Base-by-base conservation (phyloP, 352 stramenopile genomes). In the Pythium utonaiense region DNA sequence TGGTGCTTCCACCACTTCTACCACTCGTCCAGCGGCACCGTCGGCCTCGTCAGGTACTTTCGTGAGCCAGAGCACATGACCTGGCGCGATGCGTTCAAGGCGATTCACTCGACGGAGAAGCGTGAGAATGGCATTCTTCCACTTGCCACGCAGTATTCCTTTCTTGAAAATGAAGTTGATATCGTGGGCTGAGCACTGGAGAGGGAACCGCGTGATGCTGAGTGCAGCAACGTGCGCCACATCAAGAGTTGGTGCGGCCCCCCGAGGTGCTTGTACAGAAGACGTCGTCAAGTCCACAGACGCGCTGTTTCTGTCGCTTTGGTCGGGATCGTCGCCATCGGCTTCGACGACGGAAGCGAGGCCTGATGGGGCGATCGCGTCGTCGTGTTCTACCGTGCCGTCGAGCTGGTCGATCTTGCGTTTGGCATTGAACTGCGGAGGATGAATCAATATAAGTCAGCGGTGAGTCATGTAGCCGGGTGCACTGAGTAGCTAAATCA, bases 361-460 rank as follows among this genome's bases (percentile, higher is more conserved):
- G n/a, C n/a, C n/a, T n/a, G n/a, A n/a, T n/a, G n/a, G n/a, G n/a
- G n/a, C n/a, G n/a, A n/a, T n/a, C n/a, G n/a, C 40, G 19, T 53
- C 19, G 19, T 60, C 52, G 24, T 60, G 28, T 25, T 59, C 47
- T 13, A 9, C 48, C 0, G 53, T 38, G 13, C 61, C 61, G 24
- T 68, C 61, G 27, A 68, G 61, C 54, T 68, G 61, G 5, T 63
- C 61, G 21, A 68, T 54, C 25, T 60, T 62, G 53, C 61, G 61
- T 42, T 63, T 62, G 1, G 41, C 49, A 5, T 28, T 36, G 7
- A 68, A 25, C 61, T 68, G 14, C 30, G n/a, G 21, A 33, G 48
- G 12, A 54, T 40, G 9, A 31, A 10, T 24, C 9, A 30, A 3
- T 28, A n/a, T 25, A 7, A 10, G 16, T 51, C 19, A 31, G 17